phyloP scores from a whole-genome alignment of 2,329 filamentous ascomycete genomes.

The Cytospora piceicola region DNA sequence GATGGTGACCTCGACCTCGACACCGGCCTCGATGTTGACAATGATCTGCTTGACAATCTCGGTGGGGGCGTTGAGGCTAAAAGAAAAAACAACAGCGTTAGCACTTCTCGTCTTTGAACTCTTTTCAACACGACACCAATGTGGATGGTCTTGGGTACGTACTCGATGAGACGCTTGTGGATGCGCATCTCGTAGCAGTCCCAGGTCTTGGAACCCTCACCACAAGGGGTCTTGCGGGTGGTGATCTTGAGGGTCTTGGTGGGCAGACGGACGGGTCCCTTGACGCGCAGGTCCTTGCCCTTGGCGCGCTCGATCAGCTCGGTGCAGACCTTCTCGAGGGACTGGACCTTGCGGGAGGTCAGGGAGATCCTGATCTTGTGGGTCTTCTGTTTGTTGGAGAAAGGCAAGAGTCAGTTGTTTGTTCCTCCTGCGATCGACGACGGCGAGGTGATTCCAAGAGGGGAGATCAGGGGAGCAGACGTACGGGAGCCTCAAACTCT shows the following conservation, averaged over 20 bases:
- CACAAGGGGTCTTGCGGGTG: slow-evolving; percentile 98
- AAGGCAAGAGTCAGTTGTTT: background rate
- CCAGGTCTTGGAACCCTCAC: slow-evolving; percentile 99
- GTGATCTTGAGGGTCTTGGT: slow-evolving; percentile 97
- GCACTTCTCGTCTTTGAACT: slow-evolving; percentile 32
- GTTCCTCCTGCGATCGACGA: background rate
- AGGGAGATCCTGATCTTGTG: slow-evolving; percentile 99
- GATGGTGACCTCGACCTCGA: slow-evolving; percentile 92
- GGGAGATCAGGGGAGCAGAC: slow-evolving; percentile 40
- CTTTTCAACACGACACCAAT: no score
- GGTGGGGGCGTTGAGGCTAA: slow-evolving; percentile 88
- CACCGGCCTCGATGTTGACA: slow-evolving; percentile 92
- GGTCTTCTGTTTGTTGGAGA: slow-evolving; percentile 66
- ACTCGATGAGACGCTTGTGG: slow-evolving; percentile 98
- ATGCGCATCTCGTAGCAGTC: slow-evolving; percentile 99
- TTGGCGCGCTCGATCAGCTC: slow-evolving; percentile 99
- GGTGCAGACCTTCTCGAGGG: slow-evolving; percentile 96
- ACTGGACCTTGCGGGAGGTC: slow-evolving; percentile 89
- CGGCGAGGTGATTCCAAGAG: background rate
- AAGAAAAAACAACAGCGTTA: slow-evolving; percentile 20
- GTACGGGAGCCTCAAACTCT: slow-evolving; percentile 82
- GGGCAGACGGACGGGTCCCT: slow-evolving; percentile 96
- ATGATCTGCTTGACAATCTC: slow-evolving; percentile 98
- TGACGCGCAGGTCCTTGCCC: slow-evolving; percentile 97
- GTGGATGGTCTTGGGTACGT: slow-evolving; percentile 43